Evolutionary conservation across 192 early-diverging fungal species (phyloP), one percentile per base, ranked within the genome.

Genomic region (Rhizophlyctis rosea): DNA sequence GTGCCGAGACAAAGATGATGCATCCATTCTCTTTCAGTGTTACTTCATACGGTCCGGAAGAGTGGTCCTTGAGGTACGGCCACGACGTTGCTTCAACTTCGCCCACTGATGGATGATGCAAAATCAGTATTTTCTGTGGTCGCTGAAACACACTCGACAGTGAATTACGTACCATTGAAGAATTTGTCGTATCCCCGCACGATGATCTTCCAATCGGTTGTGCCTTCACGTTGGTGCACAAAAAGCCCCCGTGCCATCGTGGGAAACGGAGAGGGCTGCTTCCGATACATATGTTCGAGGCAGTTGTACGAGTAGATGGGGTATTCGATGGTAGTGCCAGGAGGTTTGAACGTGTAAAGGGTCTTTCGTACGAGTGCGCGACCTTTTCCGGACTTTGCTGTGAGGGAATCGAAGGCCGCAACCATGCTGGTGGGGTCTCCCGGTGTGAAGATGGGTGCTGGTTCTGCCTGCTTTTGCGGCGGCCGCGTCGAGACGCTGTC

Each of bases 181-280:
- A 98, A 98, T 78, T 98, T 98, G 80, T 98, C 86, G 76, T 98
- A 98, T 32, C 95, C 95, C n/a, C 95, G 81, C 18, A 88, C 80
- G 18, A 85, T 73, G 69, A 98, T 91, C 9, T 67, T 61, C 61
- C 83, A 70, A n/a, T n/a, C n/a, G n/a, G n/a, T n/a, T n/a, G n/a
- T n/a, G n/a, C n/a, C n/a, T n/a, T n/a, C n/a, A n/a, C n/a, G n/a
- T n/a, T n/a, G n/a, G n/a, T n/a, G 23, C 11, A 73, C 54, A 54
- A 97, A 97, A 32, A 97, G 62, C 0, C 95, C 95, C 35, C 95
- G 83, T 3, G 92, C 90, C 32, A 82, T 71, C 7, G 86, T 88
- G 1, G 91, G 93, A 27, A 93, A 72, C 35, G 74, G 24, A 14
- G 58, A 36, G 3, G 64, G 54, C 2, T 30, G 18, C 35, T 61